These are phyloP conservation scores for Calophaca sinica DNA, from an alignment of 306 rosid genomes.

Conservation along the genomic window DNA sequence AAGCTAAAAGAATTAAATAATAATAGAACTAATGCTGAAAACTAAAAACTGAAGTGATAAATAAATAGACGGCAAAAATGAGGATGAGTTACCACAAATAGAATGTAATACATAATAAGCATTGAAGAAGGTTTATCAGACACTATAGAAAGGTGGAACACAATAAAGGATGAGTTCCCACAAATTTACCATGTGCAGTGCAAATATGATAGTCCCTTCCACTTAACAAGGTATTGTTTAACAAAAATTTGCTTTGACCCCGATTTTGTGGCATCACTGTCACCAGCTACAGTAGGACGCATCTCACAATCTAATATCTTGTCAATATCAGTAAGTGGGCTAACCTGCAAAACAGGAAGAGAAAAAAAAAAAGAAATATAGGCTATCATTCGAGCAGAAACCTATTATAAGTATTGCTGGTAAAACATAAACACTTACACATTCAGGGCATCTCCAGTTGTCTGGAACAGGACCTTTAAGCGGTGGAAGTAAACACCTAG, in stretches of 20 bases:
- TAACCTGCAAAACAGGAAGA: constrained; percentile 70
- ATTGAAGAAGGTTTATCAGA: constrained; percentile 38
- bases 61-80: constrained; percentile 7
- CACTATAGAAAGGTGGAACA: constrained; percentile 23
- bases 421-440: constrained; percentile 65
- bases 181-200: constrained; percentile 87
- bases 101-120: constrained; percentile 35
- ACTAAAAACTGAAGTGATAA: constrained; percentile 9
- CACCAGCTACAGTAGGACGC: constrained; percentile 91
- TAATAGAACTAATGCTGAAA: neutral
- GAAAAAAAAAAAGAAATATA: constrained; percentile 33
- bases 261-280: constrained; percentile 71
- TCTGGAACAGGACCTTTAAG: constrained; percentile 67
- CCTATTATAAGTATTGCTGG: constrained; percentile 27
- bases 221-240: constrained; percentile 96
- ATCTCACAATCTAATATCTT: constrained; percentile 91
- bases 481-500: constrained; percentile 87
- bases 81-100: constrained; percentile 4
- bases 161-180: constrained; percentile 36
- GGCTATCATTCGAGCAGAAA: constrained; percentile 37
- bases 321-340: constrained; percentile 91
- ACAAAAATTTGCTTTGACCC: constrained; percentile 89
- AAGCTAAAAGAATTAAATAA: constrained; percentile 15
- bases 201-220: constrained; percentile 94
- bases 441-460: constrained; percentile 98